These are phyloP conservation scores for Backusella psychrophila DNA, from an alignment of 192 early-diverging fungal species.

Conservation along the genomic window DNA sequence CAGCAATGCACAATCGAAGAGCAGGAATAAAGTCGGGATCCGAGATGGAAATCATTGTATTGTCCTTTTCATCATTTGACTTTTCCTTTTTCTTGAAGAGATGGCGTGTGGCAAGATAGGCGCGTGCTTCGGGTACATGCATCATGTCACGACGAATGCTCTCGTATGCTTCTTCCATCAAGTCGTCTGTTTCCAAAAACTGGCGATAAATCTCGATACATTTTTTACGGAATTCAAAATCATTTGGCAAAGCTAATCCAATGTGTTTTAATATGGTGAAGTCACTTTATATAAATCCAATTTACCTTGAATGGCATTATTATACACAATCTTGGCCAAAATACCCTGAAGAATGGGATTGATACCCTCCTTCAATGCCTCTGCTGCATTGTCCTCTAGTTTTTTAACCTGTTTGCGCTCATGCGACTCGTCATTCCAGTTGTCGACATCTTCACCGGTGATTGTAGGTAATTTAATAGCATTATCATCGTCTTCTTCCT, in stretches of 20 bases:
- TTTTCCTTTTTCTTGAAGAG: slow-evolving; percentile 48
- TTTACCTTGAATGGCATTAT: slow-evolving; percentile 74
- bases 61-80: slow-evolving; percentile 24
- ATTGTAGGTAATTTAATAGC: slow-evolving; percentile 56
- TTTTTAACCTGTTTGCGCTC: slow-evolving; percentile 36
- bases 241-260: slow-evolving; percentile 55
- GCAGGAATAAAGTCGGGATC: slow-evolving; percentile 31
- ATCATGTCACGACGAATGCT: slow-evolving; percentile 59
- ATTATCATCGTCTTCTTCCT: slow-evolving; percentile 38
- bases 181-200: slow-evolving; percentile 51
- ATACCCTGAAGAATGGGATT: slow-evolving; percentile 71
- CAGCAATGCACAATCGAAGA: slow-evolving; percentile 41
- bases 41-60: slow-evolving; percentile 25
- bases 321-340: slow-evolving; percentile 73
- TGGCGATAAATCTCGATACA: slow-evolving; percentile 64
- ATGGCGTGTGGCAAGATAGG: slow-evolving; percentile 53
- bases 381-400: slow-evolving; percentile 42
- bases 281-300: not conserved
- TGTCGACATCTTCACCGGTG: slow-evolving; percentile 50
- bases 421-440: slow-evolving; percentile 39
- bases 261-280: too few relatives aligned
- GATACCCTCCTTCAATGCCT: slow-evolving; percentile 50
- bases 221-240: slow-evolving; percentile 71
- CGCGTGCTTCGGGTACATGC: slow-evolving; percentile 49
- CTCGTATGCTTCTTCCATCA: slow-evolving; percentile 46